phyloP scores from a whole-genome alignment of 2,329 filamentous ascomycete genomes.

The Fonsecaea erecta region DNA sequence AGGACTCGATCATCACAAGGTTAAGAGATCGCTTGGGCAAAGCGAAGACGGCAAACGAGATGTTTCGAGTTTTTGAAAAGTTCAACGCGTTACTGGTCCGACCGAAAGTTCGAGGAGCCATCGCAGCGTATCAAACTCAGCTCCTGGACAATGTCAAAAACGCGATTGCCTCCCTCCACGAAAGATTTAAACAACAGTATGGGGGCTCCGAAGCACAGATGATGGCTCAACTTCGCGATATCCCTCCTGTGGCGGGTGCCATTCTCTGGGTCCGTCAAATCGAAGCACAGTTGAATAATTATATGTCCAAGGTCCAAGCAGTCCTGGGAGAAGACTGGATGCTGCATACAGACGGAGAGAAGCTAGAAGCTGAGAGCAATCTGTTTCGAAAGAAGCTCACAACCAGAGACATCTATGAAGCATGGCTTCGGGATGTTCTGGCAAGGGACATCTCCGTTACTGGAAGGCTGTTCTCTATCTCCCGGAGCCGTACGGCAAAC shows the following conservation, averaged over 20 bases:
- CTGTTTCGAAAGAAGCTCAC: constrained; percentile 96
- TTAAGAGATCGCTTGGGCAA: constrained; percentile 90
- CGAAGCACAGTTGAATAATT: constrained; percentile 89
- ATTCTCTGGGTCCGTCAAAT: constrained; percentile 99
- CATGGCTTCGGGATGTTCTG: constrained; percentile 90
- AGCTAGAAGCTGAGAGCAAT: constrained; percentile 86
- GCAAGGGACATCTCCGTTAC: constrained; percentile 88
- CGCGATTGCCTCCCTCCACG: constrained; percentile 89
- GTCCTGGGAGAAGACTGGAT: constrained; percentile 95
- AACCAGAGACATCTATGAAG: constrained; percentile 89
- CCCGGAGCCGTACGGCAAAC: constrained; percentile 84
- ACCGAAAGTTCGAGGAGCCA: constrained; percentile 98
- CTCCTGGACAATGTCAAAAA: constrained; percentile 97
- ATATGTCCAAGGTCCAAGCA: constrained; percentile 99
- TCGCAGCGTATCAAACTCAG: constrained; percentile 96
- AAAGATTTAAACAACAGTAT: constrained; percentile 98
- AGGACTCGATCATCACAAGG: constrained; percentile 97
- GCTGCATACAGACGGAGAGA: constrained; percentile 91
- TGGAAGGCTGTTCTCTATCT: constrained; percentile 88
- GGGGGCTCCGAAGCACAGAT: constrained; percentile 96
- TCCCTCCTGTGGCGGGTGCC: constrained; percentile 92
- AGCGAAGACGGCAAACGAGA: constrained; percentile 96
- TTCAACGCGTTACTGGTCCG: constrained; percentile 99
- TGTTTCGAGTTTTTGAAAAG: constrained; percentile 99
- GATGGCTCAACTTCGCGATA: constrained; percentile 95